Base-by-base conservation (phyloP, 2,329 filamentous ascomycete genomes). In the Ophidiomyces ophidiicola region DNA sequence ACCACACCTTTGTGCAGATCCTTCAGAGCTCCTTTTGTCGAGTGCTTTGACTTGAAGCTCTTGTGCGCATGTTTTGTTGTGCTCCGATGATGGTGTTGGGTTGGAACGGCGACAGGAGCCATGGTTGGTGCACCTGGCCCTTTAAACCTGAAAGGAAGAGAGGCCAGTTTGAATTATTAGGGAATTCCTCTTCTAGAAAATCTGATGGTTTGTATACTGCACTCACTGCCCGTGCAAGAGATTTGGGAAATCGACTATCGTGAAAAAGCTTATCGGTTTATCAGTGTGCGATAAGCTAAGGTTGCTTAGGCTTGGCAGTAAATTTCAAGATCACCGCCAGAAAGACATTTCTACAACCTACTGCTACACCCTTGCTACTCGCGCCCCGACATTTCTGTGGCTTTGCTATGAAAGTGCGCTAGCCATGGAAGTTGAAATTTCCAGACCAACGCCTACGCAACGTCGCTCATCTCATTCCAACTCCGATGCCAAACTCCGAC, bases 61-160 rank as follows among this genome's bases (percentile, higher is more conserved):
- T 98, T 98, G 65, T 94, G 78, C 49, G 73, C 66, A 53, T 76
- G 69, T 70, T 96, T 98, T 39, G 87, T 94, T 43, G 87, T 94
- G 55, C 83, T 83, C 60, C 88, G 76, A 63, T 98, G 90, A 57
- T 88, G 87, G 63, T 96, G 85, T 25, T 48, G 58, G 50, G 68
- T 61, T 47, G 60, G 70, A 59, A 67, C 65, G 55, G 74, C 71
- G 44, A 71, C 69, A 62, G 76, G 73, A 56, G 82, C 78, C 83
- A 90, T 90, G 53, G 73, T 82, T 63, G 70, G 71, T 50, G 55
- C 62, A 49, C 62, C 61, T 43, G 61, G 60, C 61, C 75, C 82
- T 70, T 92, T 94, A 66, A 93, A 93, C 64, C 87, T 72, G 57
- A 80, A 92, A 2, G 87, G 84, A 62, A 86, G 63, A 46, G 53